Base-by-base conservation (phyloP, 2,329 filamentous ascomycete species). In the Ambrosiella xylebori region DNA sequence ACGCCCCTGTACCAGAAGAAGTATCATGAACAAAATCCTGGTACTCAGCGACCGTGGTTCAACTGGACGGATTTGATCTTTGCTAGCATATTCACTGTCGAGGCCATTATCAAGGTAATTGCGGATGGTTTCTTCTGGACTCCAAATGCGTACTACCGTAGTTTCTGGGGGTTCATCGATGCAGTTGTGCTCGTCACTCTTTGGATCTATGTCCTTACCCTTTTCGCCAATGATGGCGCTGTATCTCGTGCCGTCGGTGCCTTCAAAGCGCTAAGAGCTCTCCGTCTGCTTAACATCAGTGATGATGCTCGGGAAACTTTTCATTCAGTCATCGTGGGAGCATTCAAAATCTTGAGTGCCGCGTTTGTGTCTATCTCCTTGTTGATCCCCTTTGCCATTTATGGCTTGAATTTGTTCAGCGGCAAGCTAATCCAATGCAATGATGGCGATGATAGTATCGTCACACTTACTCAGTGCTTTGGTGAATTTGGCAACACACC, bases 91-190 rank as follows among this genome's bases (percentile, higher is more conserved):
- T 98, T 98, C 71, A 86, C 85, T 0, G 67, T 87, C 6, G 93
- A 98, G 69, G 88, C 90, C 0, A 66, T 82, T 5, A 90, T 98
- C 71, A 98, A 98, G 69, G 83, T 95, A 58, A 82, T 98, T 64
- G 93, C 93, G 0, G 93, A 98, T 71, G 93, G 93, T 7, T 86
- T 95, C 65, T 86, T 96, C 68, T 97, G 88, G 81, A 96, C 93
- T 0, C 93, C 93, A 0, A 96, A 98, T 70, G 94, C 94, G 2
- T 98, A 95, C 67, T 88, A 96, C 68, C 84, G 93, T 65, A 91
- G 91, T 66, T 91, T 90, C 0, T 98, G 93, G 93, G 94, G 93
- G 6, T 83, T 95, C 61, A 96, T 98, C 63, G 93, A 98, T 66
- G 88, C 85, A 0, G 71, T 97, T 50, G 93, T 98, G 63, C 75